These are phyloP conservation scores for Acanthamoeba triangularis DNA, from an alignment of 208 protist species.

Conservation along the genomic window DNA sequence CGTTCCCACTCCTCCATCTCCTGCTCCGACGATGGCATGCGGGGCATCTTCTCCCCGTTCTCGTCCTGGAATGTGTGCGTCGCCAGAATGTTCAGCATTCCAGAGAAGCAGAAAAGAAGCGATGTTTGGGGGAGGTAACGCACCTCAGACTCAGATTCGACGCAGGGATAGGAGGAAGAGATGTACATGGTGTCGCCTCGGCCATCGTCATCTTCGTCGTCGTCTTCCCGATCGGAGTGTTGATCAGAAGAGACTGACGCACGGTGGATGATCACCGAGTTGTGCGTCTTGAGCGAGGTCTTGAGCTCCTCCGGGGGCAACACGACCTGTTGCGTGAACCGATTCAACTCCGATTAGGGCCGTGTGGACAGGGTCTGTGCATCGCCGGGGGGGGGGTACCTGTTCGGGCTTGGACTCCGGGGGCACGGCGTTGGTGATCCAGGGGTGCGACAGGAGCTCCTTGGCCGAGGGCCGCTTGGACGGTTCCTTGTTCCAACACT, in stretches of 20 bases:
- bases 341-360: neutral
- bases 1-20: constrained; percentile 57
- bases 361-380: neutral
- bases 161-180: constrained; percentile 4
- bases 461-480: constrained; percentile 86
- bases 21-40: constrained; percentile 9
- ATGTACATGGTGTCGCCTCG: constrained; percentile 57
- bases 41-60: neutral
- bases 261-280: constrained; percentile 33
- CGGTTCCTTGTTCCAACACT: constrained; percentile 93
- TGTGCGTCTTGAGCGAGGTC: constrained; percentile 56
- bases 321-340: neutral
- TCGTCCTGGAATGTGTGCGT: neutral
- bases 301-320: constrained; percentile 38
- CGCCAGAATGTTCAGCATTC: neutral
- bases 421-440: constrained; percentile 60
- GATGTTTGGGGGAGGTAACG: neutral
- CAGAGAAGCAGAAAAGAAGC: neutral
- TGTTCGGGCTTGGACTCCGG: neutral
- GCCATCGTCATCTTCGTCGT: constrained; percentile 8
- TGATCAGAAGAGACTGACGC: neutral
- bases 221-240: neutral
- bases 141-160: constrained; percentile 32
- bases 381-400: neutral
- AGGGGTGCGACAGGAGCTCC: constrained; percentile 90